These are phyloP conservation scores for Emericellopsis atlantica DNA, from an alignment of 2,329 filamentous ascomycete genomes.

Conservation along the genomic window DNA sequence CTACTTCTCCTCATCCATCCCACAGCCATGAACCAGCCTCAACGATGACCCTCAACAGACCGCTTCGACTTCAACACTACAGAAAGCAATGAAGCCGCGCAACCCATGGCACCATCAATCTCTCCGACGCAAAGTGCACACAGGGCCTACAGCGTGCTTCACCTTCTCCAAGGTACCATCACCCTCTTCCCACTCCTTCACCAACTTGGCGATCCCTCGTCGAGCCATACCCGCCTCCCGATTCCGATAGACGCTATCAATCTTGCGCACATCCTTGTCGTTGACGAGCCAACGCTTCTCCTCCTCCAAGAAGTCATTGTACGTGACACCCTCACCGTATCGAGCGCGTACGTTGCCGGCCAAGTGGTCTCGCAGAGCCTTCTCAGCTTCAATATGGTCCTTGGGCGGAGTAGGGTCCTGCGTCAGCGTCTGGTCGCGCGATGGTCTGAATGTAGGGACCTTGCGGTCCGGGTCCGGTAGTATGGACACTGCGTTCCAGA, in stretches of 20 bases:
- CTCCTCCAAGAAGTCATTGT: conserved; percentile 17
- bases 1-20: no score
- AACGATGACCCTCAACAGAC: no score
- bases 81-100: no score
- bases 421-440: conserved; percentile 8
- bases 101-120: not conserved
- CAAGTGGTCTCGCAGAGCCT: conserved; percentile 15
- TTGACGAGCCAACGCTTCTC: conserved; percentile 26
- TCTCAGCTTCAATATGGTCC: conserved; percentile 12
- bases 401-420: not conserved
- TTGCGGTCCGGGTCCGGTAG: conserved; percentile 12
- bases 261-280: conserved; percentile 26
- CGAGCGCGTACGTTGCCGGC: conserved; percentile 15
- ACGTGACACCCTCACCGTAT: conserved; percentile 17
- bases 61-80: no score
- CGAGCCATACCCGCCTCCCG: conserved; percentile 22
- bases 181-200: conserved; percentile 26
- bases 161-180: conserved; percentile 23
- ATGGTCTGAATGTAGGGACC: conserved; percentile 15
- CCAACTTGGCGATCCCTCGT: conserved; percentile 18
- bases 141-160: conserved; percentile 16
- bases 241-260: conserved; percentile 30
- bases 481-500: conserved; percentile 22
- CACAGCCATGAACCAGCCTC: no score
- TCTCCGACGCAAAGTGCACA: conserved; percentile 11